phyloP scores from a whole-genome alignment of 768 basidiomycete genomes.

The Naganishia kalamii region DNA sequence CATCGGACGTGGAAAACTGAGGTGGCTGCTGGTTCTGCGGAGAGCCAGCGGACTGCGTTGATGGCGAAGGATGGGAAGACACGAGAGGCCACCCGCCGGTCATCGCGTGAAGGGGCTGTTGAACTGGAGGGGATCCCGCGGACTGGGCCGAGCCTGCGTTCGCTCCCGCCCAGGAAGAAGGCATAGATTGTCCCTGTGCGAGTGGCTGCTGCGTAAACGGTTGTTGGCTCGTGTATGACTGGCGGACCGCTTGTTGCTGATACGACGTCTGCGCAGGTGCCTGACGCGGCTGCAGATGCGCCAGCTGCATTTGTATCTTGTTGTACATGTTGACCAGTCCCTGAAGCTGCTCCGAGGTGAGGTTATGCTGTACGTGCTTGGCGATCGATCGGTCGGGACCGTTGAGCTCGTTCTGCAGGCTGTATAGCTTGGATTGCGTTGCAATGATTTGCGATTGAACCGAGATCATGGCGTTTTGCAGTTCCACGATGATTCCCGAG shows the following conservation, averaged over 20 bases:
- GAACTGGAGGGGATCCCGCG: no score
- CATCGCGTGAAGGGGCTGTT: no score
- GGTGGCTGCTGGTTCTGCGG: no score
- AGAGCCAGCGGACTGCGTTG: no score
- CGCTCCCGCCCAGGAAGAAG: no score
- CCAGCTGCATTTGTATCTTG: background rate
- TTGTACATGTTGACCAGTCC: constrained; percentile 1
- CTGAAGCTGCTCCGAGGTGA: background rate
- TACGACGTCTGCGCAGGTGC: background rate
- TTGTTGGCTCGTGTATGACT: background rate
- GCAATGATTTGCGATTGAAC: background rate
- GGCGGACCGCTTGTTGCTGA: background rate
- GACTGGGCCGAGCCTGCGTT: no score
- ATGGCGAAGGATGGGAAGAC: no score
- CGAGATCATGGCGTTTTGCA: background rate
- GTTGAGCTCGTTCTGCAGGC: background rate
- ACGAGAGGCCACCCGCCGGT: no score
- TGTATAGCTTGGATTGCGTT: background rate
- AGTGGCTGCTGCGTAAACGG: no score
- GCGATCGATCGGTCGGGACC: background rate
- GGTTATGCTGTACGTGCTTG: constrained; percentile 9
- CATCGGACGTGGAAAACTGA: no score
- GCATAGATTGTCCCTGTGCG: no score
- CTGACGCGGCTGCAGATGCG: background rate
- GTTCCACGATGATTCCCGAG: background rate